A percentile compares a stretch with the other conserved stretches of the same genome.
These are phyloP conservation scores for Astrocystis sublimbata DNA, from an alignment of 495 filamentous ascomycete species.

Conservation along the genomic window DNA sequence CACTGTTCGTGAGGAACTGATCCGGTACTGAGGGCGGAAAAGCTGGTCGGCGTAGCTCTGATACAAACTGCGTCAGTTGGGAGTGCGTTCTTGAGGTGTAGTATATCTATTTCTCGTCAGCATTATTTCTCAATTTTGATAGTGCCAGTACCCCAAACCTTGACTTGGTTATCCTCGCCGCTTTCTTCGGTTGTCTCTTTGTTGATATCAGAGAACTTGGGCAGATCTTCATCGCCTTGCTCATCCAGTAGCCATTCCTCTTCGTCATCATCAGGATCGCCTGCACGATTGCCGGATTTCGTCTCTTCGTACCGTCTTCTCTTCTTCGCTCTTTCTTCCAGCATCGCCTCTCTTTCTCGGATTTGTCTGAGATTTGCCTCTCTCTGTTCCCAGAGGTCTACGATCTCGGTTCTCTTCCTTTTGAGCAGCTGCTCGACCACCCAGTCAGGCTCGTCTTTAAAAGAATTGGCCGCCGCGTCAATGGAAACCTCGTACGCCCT, in stretches of 20 bases:
- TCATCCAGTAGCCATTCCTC: constrained; percentile 75
- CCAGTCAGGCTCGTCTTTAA: constrained; percentile 84
- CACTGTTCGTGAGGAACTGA: constrained; percentile 32
- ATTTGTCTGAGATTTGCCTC: constrained; percentile 69
- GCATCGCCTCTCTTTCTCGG: constrained; percentile 65
- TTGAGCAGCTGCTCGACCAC: constrained; percentile 71
- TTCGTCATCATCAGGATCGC: constrained; percentile 59
- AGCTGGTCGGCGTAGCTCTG: constrained; percentile 78
- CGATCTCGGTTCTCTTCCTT: constrained; percentile 66
- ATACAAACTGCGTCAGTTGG: constrained; percentile 90
- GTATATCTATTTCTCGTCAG: constrained; percentile 60
- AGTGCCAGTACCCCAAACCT: constrained; percentile 43
- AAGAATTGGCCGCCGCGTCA: constrained; percentile 37
- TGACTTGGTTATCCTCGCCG: constrained; percentile 61
- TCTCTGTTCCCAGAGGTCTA: constrained; percentile 65
- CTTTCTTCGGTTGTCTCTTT: constrained; percentile 51
- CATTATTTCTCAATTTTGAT: neutral
- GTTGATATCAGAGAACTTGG: constrained; percentile 27
- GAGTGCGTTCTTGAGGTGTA: constrained; percentile 96
- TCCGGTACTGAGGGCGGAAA: constrained; percentile 61
- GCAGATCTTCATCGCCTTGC: constrained; percentile 70
- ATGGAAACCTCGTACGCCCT: constrained; percentile 57
- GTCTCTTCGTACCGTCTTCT: constrained; percentile 36
- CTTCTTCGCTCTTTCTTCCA: constrained; percentile 51
- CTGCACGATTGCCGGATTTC: constrained; percentile 28